These are phyloP conservation scores for Septoria petroselini DNA, from an alignment of 2,329 filamentous ascomycete genomes.

Conservation along the genomic window DNA sequence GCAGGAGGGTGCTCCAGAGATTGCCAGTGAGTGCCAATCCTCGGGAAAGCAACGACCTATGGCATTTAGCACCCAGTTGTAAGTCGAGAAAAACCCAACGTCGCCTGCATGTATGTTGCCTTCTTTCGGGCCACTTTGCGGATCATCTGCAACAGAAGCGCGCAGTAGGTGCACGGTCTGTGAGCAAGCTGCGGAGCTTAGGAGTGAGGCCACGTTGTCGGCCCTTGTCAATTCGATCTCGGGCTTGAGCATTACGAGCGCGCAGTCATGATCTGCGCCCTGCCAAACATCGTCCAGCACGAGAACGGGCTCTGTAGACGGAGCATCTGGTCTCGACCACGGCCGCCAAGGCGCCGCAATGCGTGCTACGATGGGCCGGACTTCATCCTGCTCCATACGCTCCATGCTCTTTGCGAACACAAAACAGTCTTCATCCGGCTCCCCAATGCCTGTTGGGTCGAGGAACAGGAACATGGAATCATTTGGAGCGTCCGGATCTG, in stretches of 20 bases:
- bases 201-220: neutral
- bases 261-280: neutral
- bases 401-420: slow-evolving; percentile 54
- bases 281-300: slow-evolving; percentile 15
- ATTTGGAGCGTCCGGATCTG: slow-evolving; percentile 8
- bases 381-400: slow-evolving; percentile 47
- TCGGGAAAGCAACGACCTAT: slow-evolving; percentile 27
- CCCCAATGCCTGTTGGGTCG: slow-evolving; percentile 52
- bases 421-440: slow-evolving; percentile 51
- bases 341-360: slow-evolving; percentile 49
- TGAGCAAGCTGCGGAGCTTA: slow-evolving; percentile 3
- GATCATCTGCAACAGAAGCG: neutral
- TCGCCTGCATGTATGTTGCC: neutral
- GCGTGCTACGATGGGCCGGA: slow-evolving; percentile 47
- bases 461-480: slow-evolving; percentile 55
- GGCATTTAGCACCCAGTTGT: slow-evolving; percentile 27
- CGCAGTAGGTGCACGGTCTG: slow-evolving; percentile 11
- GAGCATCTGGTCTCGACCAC: slow-evolving; percentile 19
- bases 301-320: slow-evolving; percentile 5
- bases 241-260: neutral
- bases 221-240: neutral
- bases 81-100: slow-evolving; percentile 10
- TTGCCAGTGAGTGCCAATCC: slow-evolving; percentile 21
- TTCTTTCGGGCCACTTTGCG: neutral
- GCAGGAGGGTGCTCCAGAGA: slow-evolving; percentile 10